Base-by-base conservation (phyloP, 345 rosid genomes). In the Citrus trifoliata region DNA sequence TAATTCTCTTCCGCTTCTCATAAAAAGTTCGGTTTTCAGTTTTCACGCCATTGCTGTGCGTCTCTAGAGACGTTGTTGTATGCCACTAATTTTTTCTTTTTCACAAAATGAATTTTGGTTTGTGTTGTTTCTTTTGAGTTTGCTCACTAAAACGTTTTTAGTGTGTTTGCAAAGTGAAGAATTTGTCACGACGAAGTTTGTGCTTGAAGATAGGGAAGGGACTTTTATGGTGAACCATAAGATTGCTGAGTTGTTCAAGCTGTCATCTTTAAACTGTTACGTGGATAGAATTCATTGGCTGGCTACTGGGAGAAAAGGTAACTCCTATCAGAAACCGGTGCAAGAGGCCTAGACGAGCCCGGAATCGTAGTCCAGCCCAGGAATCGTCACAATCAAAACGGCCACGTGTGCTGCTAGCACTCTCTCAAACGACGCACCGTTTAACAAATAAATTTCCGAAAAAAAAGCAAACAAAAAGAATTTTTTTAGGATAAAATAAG, bases 11-110 rank as follows among this genome's bases (percentile, higher is more conserved):
- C 62, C 14, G 37, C 32, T 33, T 48, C 33, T 32, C 58, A 38
- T 38, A 6, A 30, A 19, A 40, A 65, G 40, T 32, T 33, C 12
- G 63, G 14, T 24, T 37, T 83, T 32, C 25, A 6, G 63, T 21
- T 24, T 37, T 85, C 80, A 83, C 55, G 67, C 78, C 83, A 83
- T 80, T 78, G 33, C 51, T 27, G 58, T 71, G 60, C 9, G 70
- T 14, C n/a, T 79, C 25, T 67, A 27, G 35, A 79, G 38, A 12
- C 13, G n/a, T 35, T 58, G 28, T 38, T 68, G 58, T 25, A 21
- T 58, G 70, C 30, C 30, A 8, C 35, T 32, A 10, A 13, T 28
- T 22, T n/a, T 2, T 40, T 12, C 7, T 40, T 71, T 46, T 32
- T 8, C 6, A 19, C 7, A 18, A 51, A 53, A 53, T 53, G 21